Evolutionary conservation across 768 basidiomycete species (phyloP), one percentile per base, ranked within the genome.

Genomic region (Trametes punicea): DNA sequence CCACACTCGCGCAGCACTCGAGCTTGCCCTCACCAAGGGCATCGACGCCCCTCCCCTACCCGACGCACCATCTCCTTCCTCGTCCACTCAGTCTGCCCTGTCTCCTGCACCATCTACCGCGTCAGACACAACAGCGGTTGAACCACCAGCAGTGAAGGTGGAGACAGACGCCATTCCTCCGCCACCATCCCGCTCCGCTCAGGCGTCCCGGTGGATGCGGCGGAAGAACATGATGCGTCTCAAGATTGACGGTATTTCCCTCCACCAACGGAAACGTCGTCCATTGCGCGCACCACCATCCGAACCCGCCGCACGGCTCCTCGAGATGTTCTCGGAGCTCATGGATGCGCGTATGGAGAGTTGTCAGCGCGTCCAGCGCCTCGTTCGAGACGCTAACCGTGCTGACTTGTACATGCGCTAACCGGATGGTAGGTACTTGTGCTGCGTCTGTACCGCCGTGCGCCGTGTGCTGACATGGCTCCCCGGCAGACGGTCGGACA

Each of bases 271-370:
- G 46, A 69, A 54, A 55, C 63, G 57, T 56, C 71, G 65, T 29
- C 68, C 63, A 27, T 39, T 61, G 62, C 61, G 66, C 64, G 64
- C 64, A 30, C 61, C 64, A 18, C 60, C 63, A 8, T 50, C 65
- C n/a, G 76, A 77, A 56, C 69, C 74, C 31, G 71, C 72, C 40
- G 77, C 82, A 25, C 79, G 76, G 51, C 77, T 90, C 50, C 72
- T 90, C 57, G 78, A 82, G 62, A 78, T 83, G 75, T 87, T 86
- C 64, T 84, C 84, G 55, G 78, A 81, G 57, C 83, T 90, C 74
- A 81, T 88, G 75, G 84, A 87, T 63, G 76, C 82, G 2, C 78
- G 88, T 51, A 82, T 90, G 79, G 87, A 88, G 69, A 88, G 85
- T 64, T 90, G 88, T 68, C 78, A 84, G 60, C 76, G 85, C 30